Conservation (phyloP, 2,329 filamentous ascomycete genomes). For the Botrytis tulipae region DNA sequence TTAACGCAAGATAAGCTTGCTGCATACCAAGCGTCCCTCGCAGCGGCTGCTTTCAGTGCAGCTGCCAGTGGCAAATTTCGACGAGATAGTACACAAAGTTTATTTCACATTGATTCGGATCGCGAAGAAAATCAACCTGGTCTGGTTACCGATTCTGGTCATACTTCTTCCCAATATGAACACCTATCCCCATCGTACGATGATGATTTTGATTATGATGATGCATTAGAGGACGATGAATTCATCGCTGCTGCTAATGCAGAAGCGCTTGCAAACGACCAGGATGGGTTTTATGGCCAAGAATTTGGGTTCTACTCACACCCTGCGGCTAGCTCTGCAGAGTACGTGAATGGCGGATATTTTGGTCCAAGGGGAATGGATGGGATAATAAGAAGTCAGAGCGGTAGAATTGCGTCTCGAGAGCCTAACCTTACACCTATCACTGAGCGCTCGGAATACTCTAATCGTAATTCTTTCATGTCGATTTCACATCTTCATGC, state of each 20-base stretch:
- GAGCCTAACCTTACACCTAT: slow-evolving; percentile 96
- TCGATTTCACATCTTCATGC: slow-evolving; percentile 46
- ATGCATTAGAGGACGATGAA: slow-evolving; percentile 76
- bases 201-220: slow-evolving; percentile 54
- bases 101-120: slow-evolving; percentile 31
- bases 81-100: slow-evolving; percentile 45
- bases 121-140: slow-evolving; percentile 38
- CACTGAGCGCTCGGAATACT: slow-evolving; percentile 93
- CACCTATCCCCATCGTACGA: slow-evolving; percentile 38
- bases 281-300: slow-evolving; percentile 90
- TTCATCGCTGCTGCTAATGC: slow-evolving; percentile 96
- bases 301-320: slow-evolving; percentile 95
- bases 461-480: slow-evolving; percentile 84
- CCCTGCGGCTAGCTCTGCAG: slow-evolving; percentile 45
- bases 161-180: slow-evolving; percentile 38
- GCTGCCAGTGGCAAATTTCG: slow-evolving; percentile 73
- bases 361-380: slow-evolving; percentile 75
- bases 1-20: slow-evolving; percentile 58
- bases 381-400: slow-evolving; percentile 60
- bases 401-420: slow-evolving; percentile 69
- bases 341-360: slow-evolving; percentile 78
- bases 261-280: slow-evolving; percentile 86
- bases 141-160: slow-evolving; percentile 44
- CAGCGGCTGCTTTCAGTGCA: slow-evolving; percentile 75
- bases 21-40: slow-evolving; percentile 80